Conservation (phyloP, 2,329 filamentous ascomycete genomes). For the Penicillium frequentans region DNA sequence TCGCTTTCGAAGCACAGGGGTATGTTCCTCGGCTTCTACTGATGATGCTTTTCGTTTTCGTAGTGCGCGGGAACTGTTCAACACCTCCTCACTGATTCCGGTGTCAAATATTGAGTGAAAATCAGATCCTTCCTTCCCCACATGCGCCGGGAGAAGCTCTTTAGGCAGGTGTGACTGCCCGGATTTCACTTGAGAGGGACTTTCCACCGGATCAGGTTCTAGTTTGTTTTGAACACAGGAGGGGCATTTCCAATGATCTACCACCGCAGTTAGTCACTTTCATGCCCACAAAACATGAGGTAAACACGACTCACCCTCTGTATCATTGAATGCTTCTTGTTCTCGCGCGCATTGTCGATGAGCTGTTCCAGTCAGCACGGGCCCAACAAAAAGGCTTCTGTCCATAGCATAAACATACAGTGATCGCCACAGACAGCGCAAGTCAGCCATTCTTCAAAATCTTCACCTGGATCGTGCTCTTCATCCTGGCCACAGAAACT, state of each 20-base stretch:
- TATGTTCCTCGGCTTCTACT: conserved; percentile 54
- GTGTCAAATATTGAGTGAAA: conserved; percentile 78
- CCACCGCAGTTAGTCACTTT: conserved; percentile 34
- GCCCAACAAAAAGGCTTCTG: conserved; percentile 28
- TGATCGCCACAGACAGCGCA: conserved; percentile 79
- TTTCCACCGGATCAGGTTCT: conserved; percentile 31
- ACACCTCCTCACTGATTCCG: conserved; percentile 67
- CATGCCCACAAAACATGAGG: neutral
- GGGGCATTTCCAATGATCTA: conserved; percentile 62
- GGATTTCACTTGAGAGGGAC: conserved; percentile 48
- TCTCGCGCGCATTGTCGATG: conserved; percentile 87
- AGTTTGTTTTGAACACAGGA: conserved; percentile 51
- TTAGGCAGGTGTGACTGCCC: conserved; percentile 67
- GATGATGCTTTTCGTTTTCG: conserved; percentile 84
- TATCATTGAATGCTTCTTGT: conserved; percentile 61
- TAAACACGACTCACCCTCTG: conserved; percentile 56
- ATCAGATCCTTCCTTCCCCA: conserved; percentile 63
- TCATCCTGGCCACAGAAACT: conserved; percentile 83
- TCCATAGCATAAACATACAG: conserved; percentile 59
- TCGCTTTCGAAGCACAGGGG: conserved; percentile 51
- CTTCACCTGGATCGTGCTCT: conserved; percentile 76
- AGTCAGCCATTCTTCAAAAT: conserved; percentile 75
- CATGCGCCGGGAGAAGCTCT: conserved; percentile 70
- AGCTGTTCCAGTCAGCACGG: conserved; percentile 59
- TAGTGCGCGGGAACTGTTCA: conserved; percentile 74